A percentile compares a stretch with the other conserved stretches of the same genome.
These are phyloP conservation scores for Ruellia speciosa DNA, from an alignment of 305 asterid species.

Conservation along the genomic window DNA sequence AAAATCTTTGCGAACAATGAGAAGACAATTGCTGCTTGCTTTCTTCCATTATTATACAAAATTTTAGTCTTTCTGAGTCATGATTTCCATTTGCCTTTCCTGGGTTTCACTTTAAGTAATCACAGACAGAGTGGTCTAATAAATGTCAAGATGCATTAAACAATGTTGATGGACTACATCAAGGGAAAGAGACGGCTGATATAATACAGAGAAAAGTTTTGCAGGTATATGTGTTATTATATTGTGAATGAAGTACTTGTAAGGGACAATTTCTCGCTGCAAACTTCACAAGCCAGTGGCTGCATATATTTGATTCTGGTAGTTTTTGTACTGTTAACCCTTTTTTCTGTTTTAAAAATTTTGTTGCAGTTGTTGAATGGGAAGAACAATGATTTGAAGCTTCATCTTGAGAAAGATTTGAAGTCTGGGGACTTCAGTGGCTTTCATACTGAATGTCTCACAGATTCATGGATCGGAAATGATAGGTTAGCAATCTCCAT, in stretches of 20 bases:
- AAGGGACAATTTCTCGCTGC: slow-evolving; percentile 12
- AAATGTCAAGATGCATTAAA: slow-evolving; percentile 60
- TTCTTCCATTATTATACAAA: slow-evolving; percentile 6
- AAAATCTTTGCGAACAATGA: slow-evolving; percentile 13
- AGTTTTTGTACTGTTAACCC: slow-evolving; percentile 15
- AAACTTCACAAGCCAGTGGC: slow-evolving; percentile 16
- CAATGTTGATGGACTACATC: slow-evolving; percentile 60
- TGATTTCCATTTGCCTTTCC: slow-evolving; percentile 23
- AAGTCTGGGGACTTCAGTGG: slow-evolving; percentile 78
- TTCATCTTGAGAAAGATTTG: slow-evolving; percentile 55
- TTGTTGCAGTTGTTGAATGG: slow-evolving; percentile 60
- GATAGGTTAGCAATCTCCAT: slow-evolving; percentile 44
- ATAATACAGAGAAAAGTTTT: slow-evolving; percentile 79
- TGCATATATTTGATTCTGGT: slow-evolving; percentile 12
- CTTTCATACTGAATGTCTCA: slow-evolving; percentile 78
- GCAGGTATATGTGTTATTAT: slow-evolving; percentile 56
- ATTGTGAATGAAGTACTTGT: slow-evolving; percentile 7
- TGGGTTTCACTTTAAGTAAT: slow-evolving; percentile 15
- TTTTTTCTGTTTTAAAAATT: slow-evolving; percentile 19
- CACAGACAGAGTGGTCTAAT: slow-evolving; percentile 80
- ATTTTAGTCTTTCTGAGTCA: slow-evolving; percentile 14
- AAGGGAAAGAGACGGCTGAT: slow-evolving; percentile 61
- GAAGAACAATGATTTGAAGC: slow-evolving; percentile 61
- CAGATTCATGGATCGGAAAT: slow-evolving; percentile 89
- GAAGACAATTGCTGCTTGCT: slow-evolving; percentile 14